phyloP scores from a whole-genome alignment of 2,329 filamentous ascomycete species.

The Pseudodiploospora longispora region DNA sequence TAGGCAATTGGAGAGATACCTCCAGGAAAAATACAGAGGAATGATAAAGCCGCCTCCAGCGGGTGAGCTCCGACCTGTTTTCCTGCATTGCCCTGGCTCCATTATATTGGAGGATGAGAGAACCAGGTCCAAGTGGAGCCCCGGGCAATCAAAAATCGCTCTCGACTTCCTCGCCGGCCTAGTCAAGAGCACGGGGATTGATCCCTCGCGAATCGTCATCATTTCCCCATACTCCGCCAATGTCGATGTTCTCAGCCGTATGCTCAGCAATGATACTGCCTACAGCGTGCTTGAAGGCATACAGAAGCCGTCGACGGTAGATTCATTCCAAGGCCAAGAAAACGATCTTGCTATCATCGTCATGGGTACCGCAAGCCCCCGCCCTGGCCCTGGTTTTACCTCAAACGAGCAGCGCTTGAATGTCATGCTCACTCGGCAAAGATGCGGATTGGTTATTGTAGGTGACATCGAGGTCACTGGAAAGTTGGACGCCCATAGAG shows the following conservation, averaged over 20 bases:
- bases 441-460: constrained; percentile 12
- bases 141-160: neutral
- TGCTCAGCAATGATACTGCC: constrained; percentile 3
- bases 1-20: no score
- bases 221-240: constrained; percentile 13
- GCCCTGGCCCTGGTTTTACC: constrained; percentile 12
- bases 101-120: neutral
- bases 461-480: constrained; percentile 14
- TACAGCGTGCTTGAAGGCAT: constrained; percentile 8
- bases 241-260: constrained; percentile 7
- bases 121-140: neutral
- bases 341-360: constrained; percentile 14
- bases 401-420: constrained; percentile 10
- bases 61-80: neutral
- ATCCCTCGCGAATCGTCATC: constrained; percentile 3
- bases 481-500: no score
- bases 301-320: constrained; percentile 8
- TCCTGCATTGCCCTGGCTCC: neutral
- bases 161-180: neutral
- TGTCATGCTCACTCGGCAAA: constrained; percentile 12
- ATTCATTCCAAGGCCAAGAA: constrained; percentile 17
- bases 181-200: neutral
- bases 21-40: neutral
- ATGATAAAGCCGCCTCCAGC: neutral
- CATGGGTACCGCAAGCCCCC: constrained; percentile 9